Base-by-base conservation (phyloP, 202 grass and related monocot genomes). In the Sporobolus alterniflorus region DNA sequence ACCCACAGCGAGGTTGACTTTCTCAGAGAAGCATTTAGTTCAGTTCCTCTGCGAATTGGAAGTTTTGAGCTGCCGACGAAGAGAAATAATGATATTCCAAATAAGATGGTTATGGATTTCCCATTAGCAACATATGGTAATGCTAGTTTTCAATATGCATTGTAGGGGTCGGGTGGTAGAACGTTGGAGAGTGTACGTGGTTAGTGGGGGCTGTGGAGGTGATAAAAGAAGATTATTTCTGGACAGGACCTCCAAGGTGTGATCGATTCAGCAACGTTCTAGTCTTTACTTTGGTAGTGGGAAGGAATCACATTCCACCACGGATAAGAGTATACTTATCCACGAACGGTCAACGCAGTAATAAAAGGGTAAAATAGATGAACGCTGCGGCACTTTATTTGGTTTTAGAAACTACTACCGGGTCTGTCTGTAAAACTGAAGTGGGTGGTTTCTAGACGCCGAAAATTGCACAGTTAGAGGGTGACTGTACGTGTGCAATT, bases 241-340 rank as follows among this genome's bases (percentile, higher is more conserved):
- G 69, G 26, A 82, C 28, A 59, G 21, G 67, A 69, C 49, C 25
- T 66, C 32, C 61, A 82, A 89, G 64, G 36, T 39, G 36, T 39
- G 36, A 39, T 39, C 36, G 31, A 86, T 82, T 32, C 59, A 26
- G 48, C 77, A 31, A 9, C 39, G 51, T 42, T 64, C 30, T 34
- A 36, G 47, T 17, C 67, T 80, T 24, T 11, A 6, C 22, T 70
- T n/a, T 8, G 41, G 42, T 47, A 77, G 83, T 83, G 74, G 79
- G n/a, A 31, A 74, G 22, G 79, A 40, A 78, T 75, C 79, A 36
- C 79, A 83, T 87, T 90, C 88, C 88, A 83, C 68, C 75, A 83
- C 61, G 33, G 74, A 63, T 52, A 34, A 34, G 11, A 32, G 28
- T 1, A 21, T 10, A 46, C 43, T 76, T 81, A 51, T 80, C 44